These are phyloP conservation scores for Martensiomyces pterosporus DNA, from an alignment of 192 early-diverging fungal species.

Conservation along the genomic window DNA sequence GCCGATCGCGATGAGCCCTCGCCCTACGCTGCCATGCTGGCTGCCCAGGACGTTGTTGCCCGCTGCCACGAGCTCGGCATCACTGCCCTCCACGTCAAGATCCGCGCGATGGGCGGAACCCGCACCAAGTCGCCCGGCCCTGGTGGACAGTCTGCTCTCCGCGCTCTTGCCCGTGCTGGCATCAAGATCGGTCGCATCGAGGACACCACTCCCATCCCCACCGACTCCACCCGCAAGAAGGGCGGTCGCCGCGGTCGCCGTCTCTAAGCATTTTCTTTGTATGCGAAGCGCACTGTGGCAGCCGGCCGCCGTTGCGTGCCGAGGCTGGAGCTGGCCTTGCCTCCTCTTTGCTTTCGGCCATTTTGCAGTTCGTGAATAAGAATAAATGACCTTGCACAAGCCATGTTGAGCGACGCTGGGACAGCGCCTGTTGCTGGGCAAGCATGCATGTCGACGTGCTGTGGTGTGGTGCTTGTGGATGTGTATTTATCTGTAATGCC, in stretches of 20 bases:
- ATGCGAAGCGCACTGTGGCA: too few relatives aligned
- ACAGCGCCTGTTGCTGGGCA: too few relatives aligned
- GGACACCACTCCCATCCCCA: slow-evolving; percentile 98
- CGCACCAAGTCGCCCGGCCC: slow-evolving; percentile 97
- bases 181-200: slow-evolving; percentile 99
- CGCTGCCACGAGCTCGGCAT: slow-evolving; percentile 99
- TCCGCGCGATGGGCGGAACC: slow-evolving; percentile 99
- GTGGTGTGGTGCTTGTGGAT: too few relatives aligned
- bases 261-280: slow-evolving; percentile 60
- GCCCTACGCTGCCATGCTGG: slow-evolving; percentile 99
- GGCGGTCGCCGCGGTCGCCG: slow-evolving; percentile 99
- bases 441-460: too few relatives aligned
- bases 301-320: too few relatives aligned
- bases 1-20: slow-evolving; percentile 99
- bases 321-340: not conserved
- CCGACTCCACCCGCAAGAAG: slow-evolving; percentile 97
- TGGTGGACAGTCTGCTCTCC: slow-evolving; percentile 96
- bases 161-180: slow-evolving; percentile 97
- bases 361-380: not conserved
- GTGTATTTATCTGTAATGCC: too few relatives aligned
- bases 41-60: slow-evolving; percentile 96
- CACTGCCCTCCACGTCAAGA: slow-evolving; percentile 99
- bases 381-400: too few relatives aligned
- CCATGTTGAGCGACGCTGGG: too few relatives aligned
- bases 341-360: slow-evolving; percentile 1